phyloP scores from a whole-genome alignment of 768 basidiomycete species.

The Ramaria sp. region DNA sequence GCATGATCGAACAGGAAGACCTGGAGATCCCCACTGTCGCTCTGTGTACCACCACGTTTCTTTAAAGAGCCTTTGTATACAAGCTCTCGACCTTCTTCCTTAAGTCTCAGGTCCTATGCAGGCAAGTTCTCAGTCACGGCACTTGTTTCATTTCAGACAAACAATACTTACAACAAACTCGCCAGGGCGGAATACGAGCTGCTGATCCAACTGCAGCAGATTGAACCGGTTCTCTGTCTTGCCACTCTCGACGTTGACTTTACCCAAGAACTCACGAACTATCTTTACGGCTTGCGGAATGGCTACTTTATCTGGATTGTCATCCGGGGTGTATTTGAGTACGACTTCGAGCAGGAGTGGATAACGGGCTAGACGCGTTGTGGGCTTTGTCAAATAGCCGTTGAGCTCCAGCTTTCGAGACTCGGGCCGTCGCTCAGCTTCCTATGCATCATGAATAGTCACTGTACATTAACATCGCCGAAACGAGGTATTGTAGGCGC shows the following conservation, averaged over 20 bases:
- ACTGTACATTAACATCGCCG: neutral
- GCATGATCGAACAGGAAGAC: conserved; percentile 98
- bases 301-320: conserved; percentile 71
- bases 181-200: conserved; percentile 80
- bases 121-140: no score
- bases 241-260: conserved; percentile 90
- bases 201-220: conserved; percentile 84
- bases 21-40: conserved; percentile 79
- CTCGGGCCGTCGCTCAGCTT: conserved; percentile 86
- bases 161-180: conserved; percentile 68
- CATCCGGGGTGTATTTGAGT: conserved; percentile 83
- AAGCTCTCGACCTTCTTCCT: conserved; percentile 83
- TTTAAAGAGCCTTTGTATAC: conserved; percentile 86
- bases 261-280: conserved; percentile 71
- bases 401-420: conserved; percentile 95
- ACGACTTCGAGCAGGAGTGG: conserved; percentile 89
- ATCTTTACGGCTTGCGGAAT: conserved; percentile 70
- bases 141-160: neutral
- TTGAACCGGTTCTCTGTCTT: conserved; percentile 96
- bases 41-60: conserved; percentile 61
- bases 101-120: conserved; percentile 67
- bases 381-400: conserved; percentile 96
- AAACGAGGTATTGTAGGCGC: conserved; percentile 18
- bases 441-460: conserved; percentile 29
- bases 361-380: conserved; percentile 93